A percentile compares a stretch with the other conserved stretches of the same genome.
phyloP scores from a whole-genome alignment of 306 rosid genomes.

The Sophora flavescens region DNA sequence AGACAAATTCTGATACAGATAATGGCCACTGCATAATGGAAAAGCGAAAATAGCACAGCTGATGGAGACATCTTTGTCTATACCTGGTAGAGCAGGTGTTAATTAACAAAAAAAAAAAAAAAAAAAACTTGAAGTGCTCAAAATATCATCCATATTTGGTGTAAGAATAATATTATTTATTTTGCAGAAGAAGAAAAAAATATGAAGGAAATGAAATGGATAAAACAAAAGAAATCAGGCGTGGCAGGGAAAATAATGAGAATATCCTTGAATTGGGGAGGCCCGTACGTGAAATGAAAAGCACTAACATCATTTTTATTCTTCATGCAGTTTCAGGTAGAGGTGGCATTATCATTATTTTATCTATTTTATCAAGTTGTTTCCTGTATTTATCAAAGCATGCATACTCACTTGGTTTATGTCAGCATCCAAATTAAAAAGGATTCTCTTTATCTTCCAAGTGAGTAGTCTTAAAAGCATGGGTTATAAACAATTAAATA shows the following conservation, averaged over 20 bases:
- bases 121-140: conserved; percentile 59
- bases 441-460: conserved; percentile 42
- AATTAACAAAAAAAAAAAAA: conserved; percentile 17
- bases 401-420: conserved; percentile 53
- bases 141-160: conserved; percentile 56
- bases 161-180: conserved; percentile 52
- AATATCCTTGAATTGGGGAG: conserved; percentile 79
- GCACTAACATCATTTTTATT: conserved; percentile 69
- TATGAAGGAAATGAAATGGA: conserved; percentile 33
- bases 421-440: conserved; percentile 46
- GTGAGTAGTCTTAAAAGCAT: conserved; percentile 41
- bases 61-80: conserved; percentile 64
- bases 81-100: conserved; percentile 54
- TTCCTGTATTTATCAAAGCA: conserved; percentile 52
- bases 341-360: conserved; percentile 75
- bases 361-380: conserved; percentile 36
- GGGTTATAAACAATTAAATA: conserved; percentile 33
- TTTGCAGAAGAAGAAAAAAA: conserved; percentile 39
- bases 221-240: conserved; percentile 65
- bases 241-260: conserved; percentile 79
- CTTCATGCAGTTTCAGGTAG: conserved; percentile 70
- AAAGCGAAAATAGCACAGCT: conserved; percentile 51
- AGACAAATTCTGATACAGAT: conserved; percentile 40
- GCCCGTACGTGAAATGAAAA: conserved; percentile 68
- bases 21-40: conserved; percentile 53